Conservation (phyloP, 495 filamentous ascomycete species). For the Podospora bellae-mahoneyi region DNA sequence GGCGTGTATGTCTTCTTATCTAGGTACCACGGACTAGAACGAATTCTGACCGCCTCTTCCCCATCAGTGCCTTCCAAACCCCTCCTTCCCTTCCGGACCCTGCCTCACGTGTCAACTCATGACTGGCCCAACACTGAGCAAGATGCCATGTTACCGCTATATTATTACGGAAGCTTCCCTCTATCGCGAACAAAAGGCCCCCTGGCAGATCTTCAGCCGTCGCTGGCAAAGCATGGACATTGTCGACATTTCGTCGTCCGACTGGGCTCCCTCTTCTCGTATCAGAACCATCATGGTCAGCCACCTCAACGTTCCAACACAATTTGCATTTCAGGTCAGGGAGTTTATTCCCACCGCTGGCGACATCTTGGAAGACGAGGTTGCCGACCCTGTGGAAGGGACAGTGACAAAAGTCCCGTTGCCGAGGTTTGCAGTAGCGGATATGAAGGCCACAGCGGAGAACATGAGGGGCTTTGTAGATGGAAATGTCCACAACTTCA, state of each 20-base stretch:
- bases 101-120: constrained; percentile 29
- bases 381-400: constrained; percentile 18
- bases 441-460: constrained; percentile 22
- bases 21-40: not conserved
- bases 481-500: constrained; percentile 19
- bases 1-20: constrained; percentile 19
- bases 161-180: constrained; percentile 30
- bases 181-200: constrained; percentile 27
- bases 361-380: constrained; percentile 26
- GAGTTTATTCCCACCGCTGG: constrained; percentile 27
- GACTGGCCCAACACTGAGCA: constrained; percentile 29
- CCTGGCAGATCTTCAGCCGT: constrained; percentile 23
- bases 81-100: constrained; percentile 16
- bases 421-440: constrained; percentile 25
- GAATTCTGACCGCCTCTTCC: not conserved
- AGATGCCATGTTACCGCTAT: constrained; percentile 31
- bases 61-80: constrained; percentile 26
- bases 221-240: constrained; percentile 33
- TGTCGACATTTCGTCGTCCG: constrained; percentile 22
- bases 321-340: constrained; percentile 23
- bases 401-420: constrained; percentile 16
- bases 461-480: constrained; percentile 28
- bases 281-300: constrained; percentile 21
- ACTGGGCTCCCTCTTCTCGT: constrained; percentile 21
- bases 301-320: constrained; percentile 17